Evolutionary conservation across 78 protist genomes (phyloP).

Genomic region (slime mould (Dictyostelium discoideum)): DNA sequence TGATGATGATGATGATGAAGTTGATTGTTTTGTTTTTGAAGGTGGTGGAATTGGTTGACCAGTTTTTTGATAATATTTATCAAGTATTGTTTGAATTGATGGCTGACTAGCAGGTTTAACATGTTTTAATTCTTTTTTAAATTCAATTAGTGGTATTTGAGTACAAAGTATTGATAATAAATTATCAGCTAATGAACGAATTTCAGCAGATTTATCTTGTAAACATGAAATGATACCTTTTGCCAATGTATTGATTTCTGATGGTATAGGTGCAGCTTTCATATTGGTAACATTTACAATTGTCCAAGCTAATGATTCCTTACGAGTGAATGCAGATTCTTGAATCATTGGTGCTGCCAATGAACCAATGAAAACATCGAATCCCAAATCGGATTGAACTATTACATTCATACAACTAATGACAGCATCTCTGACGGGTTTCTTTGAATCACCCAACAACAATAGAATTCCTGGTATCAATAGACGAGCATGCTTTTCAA

Average conservation of each 20-base stretch:
- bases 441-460: slow-evolving; percentile 33
- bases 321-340: slow-evolving; percentile 31
- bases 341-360: slow-evolving; percentile 9
- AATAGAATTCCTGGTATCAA: slow-evolving; percentile 23
- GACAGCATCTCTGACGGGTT: slow-evolving; percentile 51
- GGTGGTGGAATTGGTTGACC: slow-evolving; percentile 23
- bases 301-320: slow-evolving; percentile 38
- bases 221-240: slow-evolving; percentile 64
- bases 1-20: not conserved
- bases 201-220: slow-evolving; percentile 61
- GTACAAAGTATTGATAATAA: not conserved
- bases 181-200: slow-evolving; percentile 34
- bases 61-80: slow-evolving; percentile 15
- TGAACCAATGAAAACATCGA: slow-evolving; percentile 29
- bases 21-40: not conserved
- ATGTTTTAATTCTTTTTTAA: slow-evolving; percentile 39
- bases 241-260: slow-evolving; percentile 17
- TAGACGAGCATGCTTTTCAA: slow-evolving; percentile 58
- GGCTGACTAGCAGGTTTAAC: slow-evolving; percentile 33
- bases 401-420: slow-evolving; percentile 1
- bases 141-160: not conserved
- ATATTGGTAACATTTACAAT: not conserved
- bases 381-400: slow-evolving; percentile 30
- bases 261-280: not conserved
- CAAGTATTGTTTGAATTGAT: slow-evolving; percentile 13